Percentiles rank a stretch among this genome's conserved stretches.
Conservation (phyloP, 345 rosid genomes). For the Hibiscus tridactylites region DNA sequence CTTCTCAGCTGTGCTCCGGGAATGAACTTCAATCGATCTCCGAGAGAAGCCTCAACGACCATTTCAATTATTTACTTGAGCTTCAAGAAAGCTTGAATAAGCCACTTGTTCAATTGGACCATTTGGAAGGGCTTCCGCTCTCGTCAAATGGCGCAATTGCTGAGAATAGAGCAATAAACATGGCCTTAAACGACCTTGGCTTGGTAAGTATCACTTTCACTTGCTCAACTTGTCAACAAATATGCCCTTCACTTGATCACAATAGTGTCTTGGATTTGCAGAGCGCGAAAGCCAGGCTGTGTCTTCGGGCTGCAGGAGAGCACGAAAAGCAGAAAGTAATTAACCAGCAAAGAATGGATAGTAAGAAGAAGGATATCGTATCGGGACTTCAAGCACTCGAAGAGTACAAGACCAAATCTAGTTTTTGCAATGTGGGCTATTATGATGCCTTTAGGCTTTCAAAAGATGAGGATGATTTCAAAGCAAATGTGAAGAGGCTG, state of each 20-base stretch:
- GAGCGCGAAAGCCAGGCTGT: background rate
- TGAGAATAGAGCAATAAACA: slow-evolving; percentile 5
- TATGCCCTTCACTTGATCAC: background rate
- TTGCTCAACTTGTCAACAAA: background rate
- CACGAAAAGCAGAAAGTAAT: slow-evolving; percentile 10
- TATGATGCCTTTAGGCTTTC: background rate
- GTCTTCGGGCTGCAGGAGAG: slow-evolving; percentile 10
- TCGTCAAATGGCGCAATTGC: slow-evolving; percentile 17
- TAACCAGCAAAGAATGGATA: slow-evolving; percentile 1
- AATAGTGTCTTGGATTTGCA: background rate
- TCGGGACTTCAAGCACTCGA: background rate
- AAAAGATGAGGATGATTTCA: background rate
- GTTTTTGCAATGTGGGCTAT: background rate
- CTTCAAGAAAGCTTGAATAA: slow-evolving; percentile 23
- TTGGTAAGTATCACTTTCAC: slow-evolving; percentile 40
- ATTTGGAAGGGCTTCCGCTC: slow-evolving; percentile 29
- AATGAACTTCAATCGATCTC: slow-evolving; percentile 27
- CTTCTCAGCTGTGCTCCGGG: slow-evolving; percentile 38
- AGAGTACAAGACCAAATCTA: background rate
- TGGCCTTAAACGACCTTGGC: slow-evolving; percentile 47
- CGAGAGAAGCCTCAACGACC: slow-evolving; percentile 36
- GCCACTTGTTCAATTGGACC: slow-evolving; percentile 22
- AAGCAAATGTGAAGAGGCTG: background rate
- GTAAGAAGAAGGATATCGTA: background rate
- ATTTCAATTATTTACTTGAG: slow-evolving; percentile 31